These are phyloP conservation scores for Shiraia bambusicola DNA, from an alignment of 2,329 filamentous ascomycete species.

Conservation along the genomic window DNA sequence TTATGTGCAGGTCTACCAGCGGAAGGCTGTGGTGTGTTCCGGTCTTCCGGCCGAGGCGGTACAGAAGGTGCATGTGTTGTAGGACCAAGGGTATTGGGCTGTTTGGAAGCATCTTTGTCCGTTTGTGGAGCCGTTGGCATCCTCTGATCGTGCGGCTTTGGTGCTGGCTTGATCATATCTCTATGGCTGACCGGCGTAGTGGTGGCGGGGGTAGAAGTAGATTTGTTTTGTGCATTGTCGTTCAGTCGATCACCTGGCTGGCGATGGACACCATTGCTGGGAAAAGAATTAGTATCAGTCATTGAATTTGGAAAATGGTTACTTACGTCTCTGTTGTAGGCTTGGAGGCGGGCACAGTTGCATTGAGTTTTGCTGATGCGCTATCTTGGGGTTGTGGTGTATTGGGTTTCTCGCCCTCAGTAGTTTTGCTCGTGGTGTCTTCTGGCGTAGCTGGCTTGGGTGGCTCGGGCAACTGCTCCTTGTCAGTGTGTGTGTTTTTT, in stretches of 20 bases:
- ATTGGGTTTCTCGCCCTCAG: conserved; percentile 38
- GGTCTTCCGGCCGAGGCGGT: conserved; percentile 37
- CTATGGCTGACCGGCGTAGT: conserved; percentile 21
- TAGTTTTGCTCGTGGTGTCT: conserved; percentile 35
- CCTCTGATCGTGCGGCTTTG: conserved; percentile 13
- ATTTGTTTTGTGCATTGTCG: conserved; percentile 14
- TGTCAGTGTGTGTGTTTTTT: conserved; percentile 11
- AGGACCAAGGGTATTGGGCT: conserved; percentile 7
- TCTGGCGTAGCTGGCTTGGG: conserved; percentile 8
- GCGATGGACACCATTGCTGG: conserved; percentile 39
- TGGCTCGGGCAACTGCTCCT: conserved; percentile 21
- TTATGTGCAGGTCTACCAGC: conserved; percentile 39
- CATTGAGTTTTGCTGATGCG: conserved; percentile 48
- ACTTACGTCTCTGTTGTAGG: conserved; percentile 46
- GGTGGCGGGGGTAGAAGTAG: conserved; percentile 15
- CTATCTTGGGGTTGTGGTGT: conserved; percentile 46
- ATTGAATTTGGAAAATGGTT: not conserved
- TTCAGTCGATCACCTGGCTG: conserved; percentile 13
- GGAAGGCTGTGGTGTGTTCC: conserved; percentile 31
- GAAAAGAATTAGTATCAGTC: conserved; percentile 16
- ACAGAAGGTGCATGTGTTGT: conserved; percentile 21
- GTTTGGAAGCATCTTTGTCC: conserved; percentile 14
- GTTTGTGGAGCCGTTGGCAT: conserved; percentile 17
- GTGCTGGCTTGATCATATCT: conserved; percentile 12
- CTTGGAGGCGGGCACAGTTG: conserved; percentile 66